phyloP scores from a whole-genome alignment of 2,329 filamentous ascomycete genomes.

The Cercospora sesami region DNA sequence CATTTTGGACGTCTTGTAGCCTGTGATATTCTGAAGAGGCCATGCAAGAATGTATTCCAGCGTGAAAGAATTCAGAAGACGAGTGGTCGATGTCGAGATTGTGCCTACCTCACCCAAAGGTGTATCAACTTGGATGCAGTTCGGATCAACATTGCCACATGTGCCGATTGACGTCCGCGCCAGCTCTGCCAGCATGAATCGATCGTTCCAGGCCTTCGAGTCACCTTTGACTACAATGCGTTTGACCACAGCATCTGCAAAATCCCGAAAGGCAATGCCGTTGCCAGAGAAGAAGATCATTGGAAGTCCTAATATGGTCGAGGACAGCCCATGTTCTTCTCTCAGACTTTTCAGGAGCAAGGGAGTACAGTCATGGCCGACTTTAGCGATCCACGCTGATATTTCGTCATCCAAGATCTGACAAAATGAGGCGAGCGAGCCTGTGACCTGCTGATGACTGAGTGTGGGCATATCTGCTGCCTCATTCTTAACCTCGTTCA shows the following conservation, averaged over 20 bases:
- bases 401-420: constrained; percentile 73
- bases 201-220: constrained; percentile 69
- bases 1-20: constrained; percentile 59
- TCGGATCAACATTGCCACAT: constrained; percentile 56
- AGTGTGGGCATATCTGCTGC: constrained; percentile 13
- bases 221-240: constrained; percentile 60
- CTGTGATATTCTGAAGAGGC: constrained; percentile 70
- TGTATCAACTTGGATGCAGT: constrained; percentile 62
- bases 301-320: constrained; percentile 66
- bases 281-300: constrained; percentile 75
- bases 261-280: constrained; percentile 64
- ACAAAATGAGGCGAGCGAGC: constrained; percentile 58
- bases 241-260: constrained; percentile 71
- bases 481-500: not conserved
- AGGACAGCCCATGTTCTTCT: constrained; percentile 64
- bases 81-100: constrained; percentile 10
- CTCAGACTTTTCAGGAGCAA: constrained; percentile 68
- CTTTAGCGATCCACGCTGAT: constrained; percentile 72
- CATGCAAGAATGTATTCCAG: constrained; percentile 48
- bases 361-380: constrained; percentile 68
- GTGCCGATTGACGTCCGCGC: constrained; percentile 68
- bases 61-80: constrained; percentile 21
- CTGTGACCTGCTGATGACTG: constrained; percentile 4
- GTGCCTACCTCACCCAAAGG: constrained; percentile 49
- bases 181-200: constrained; percentile 75